A percentile compares a stretch with the other conserved stretches of the same genome.
Conservation (phyloP, 257 asterid species). For the Jaltomata sinuosa region DNA sequence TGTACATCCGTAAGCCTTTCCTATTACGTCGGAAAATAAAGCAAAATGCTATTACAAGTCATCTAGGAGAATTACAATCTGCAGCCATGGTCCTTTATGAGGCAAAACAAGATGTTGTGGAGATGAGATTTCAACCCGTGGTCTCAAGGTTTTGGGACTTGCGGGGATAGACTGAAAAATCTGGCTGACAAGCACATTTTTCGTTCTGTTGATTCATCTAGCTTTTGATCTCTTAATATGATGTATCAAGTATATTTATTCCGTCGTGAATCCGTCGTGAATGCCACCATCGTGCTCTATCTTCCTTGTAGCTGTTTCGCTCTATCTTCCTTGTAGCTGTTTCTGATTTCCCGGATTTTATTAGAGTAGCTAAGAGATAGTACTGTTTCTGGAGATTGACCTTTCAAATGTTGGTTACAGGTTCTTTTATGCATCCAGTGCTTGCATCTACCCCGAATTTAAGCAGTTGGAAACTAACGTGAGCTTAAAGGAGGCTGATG, state of each 20-base stretch:
- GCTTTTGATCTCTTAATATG: neutral
- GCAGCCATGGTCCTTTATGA: neutral
- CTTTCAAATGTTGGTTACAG: conserved; percentile 18
- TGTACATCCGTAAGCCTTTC: neutral
- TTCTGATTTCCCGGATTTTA: neutral
- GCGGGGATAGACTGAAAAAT: neutral
- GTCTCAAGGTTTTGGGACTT: neutral
- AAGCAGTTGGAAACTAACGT: conserved; percentile 89
- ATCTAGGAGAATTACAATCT: neutral
- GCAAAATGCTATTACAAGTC: neutral
- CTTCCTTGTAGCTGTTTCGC: neutral
- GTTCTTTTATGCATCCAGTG: conserved; percentile 91
- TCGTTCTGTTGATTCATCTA: neutral
- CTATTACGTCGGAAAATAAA: too few species aligned
- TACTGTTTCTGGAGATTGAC: neutral
- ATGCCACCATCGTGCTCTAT: neutral
- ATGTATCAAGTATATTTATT: neutral
- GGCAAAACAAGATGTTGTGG: neutral
- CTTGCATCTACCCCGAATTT: conserved; percentile 89
- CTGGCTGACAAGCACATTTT: neutral
- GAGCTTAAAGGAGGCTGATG: conserved; percentile 92
- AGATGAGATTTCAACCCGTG: neutral
- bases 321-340: neutral
- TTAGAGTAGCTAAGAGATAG: neutral
- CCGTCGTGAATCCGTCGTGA: neutral